These are phyloP conservation scores for Dillenia turbinata DNA, from an alignment of 164 flowering plant genomes.

Conservation along the genomic window DNA sequence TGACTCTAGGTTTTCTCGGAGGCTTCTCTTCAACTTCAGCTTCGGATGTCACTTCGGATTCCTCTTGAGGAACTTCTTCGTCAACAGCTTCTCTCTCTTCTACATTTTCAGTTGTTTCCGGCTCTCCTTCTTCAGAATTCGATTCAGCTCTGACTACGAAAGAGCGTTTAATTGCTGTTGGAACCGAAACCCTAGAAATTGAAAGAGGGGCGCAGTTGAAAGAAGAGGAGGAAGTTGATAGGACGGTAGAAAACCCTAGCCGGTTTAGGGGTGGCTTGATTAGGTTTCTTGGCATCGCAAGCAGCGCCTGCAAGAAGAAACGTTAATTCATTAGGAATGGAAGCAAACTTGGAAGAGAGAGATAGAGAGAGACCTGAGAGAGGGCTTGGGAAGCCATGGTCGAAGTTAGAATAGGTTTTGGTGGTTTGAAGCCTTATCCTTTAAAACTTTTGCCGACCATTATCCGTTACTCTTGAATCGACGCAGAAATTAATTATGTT, in stretches of 20 bases:
- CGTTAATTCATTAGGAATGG: background rate
- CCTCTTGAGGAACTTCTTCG: conserved; percentile 18
- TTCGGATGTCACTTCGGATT: conserved; percentile 18
- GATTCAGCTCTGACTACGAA: conserved; percentile 51
- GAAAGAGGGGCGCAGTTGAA: conserved; percentile 15
- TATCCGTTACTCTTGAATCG: too few relatives aligned
- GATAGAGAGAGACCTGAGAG: conserved; percentile 19
- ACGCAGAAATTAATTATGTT: too few relatives aligned
- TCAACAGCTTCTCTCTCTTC: conserved; percentile 16
- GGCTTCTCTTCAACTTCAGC: conserved; percentile 23
- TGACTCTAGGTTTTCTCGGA: conserved; percentile 49
- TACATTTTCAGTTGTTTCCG: conserved; percentile 12
- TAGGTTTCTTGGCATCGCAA: conserved; percentile 30
- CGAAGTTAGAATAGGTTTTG: background rate
- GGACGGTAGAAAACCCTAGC: conserved; percentile 25
- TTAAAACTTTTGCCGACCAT: too few relatives aligned
- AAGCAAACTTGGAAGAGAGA: background rate
- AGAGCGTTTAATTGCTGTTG: conserved; percentile 9
- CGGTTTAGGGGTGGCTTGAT: conserved; percentile 18
- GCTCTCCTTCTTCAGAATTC: conserved; percentile 19
- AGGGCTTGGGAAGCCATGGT: conserved; percentile 24
- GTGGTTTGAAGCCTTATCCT: too few relatives aligned
- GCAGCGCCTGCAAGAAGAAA: conserved; percentile 39
- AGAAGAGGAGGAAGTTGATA: conserved; percentile 19
- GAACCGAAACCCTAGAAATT: conserved; percentile 21